These are phyloP conservation scores for Lachnellula hyalina DNA, from an alignment of 2,329 filamentous ascomycete species.

Conservation along the genomic window DNA sequence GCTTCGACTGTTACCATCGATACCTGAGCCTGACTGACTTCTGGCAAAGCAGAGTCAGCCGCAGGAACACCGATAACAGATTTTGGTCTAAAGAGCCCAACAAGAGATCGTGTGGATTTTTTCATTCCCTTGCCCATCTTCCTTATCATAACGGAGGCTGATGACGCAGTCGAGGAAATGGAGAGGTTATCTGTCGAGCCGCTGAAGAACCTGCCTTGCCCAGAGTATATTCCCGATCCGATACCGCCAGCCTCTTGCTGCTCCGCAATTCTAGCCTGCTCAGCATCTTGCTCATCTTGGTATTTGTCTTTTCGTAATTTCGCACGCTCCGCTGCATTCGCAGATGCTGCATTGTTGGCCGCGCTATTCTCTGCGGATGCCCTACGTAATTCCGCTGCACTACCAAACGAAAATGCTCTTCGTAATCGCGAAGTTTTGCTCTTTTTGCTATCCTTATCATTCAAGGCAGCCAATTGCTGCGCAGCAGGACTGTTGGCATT, in stretches of 20 bases:
- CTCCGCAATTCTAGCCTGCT: conserved; percentile 86
- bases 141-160: conserved; percentile 86
- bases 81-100: conserved; percentile 91
- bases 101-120: conserved; percentile 83
- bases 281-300: conserved; percentile 65
- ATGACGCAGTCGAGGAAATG: conserved; percentile 84
- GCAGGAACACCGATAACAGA: conserved; percentile 75
- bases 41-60: conserved; percentile 59
- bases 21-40: conserved; percentile 74
- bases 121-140: conserved; percentile 99
- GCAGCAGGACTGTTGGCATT: conserved; percentile 56
- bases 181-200: conserved; percentile 94
- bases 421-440: conserved; percentile 83
- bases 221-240: conserved; percentile 88
- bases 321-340: conserved; percentile 38
- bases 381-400: conserved; percentile 81
- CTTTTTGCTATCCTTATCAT: conserved; percentile 72
- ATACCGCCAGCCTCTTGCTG: conserved; percentile 90
- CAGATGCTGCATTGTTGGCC: conserved; percentile 25
- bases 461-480: conserved; percentile 81
- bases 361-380: conserved; percentile 60
- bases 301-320: conserved; percentile 62
- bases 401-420: conserved; percentile 93
- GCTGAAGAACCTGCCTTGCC: conserved; percentile 75
- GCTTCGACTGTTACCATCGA: conserved; percentile 96